These are phyloP conservation scores for Tuber aestivum DNA, from an alignment of 495 filamentous ascomycete species.

Conservation along the genomic window DNA sequence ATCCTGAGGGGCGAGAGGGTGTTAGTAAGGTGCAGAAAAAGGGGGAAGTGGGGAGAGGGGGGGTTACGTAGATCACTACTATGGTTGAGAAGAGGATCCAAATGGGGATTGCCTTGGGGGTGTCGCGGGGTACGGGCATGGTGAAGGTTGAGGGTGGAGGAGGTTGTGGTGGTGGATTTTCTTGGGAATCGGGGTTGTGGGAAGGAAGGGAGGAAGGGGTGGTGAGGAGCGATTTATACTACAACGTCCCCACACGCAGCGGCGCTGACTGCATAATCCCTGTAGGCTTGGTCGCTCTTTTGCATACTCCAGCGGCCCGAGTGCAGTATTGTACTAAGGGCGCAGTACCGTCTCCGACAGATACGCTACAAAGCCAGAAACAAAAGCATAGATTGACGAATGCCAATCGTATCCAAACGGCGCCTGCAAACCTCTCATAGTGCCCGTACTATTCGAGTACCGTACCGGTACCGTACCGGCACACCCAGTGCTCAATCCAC, in stretches of 20 bases:
- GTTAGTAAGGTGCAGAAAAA: not conserved
- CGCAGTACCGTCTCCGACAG: no score
- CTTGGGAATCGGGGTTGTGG: not conserved
- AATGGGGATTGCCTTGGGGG: conserved; percentile 22
- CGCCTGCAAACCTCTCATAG: no score
- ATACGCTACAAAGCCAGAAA: no score
- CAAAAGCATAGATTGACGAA: no score
- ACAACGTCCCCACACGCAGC: not conserved
- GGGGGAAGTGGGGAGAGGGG: not conserved
- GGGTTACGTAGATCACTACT: conserved; percentile 25
- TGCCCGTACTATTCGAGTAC: no score
- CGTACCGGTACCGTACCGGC: no score
- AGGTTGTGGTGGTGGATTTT: not conserved
- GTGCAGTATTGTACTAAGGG: no score
- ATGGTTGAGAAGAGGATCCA: conserved; percentile 27
- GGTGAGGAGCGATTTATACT: not conserved
- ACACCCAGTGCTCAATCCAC: no score
- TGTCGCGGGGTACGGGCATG: not conserved
- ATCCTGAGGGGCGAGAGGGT: conserved; percentile 83
- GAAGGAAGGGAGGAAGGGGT: not conserved
- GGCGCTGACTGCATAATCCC: not conserved
- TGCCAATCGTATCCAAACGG: not conserved
- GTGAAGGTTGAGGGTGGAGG: not conserved
- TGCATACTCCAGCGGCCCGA: no score
- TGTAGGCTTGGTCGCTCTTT: not conserved